Evolutionary conservation across 768 basidiomycete species (phyloP), one percentile per base, ranked within the genome.

Genomic region (Lactarius sanguifluus): DNA sequence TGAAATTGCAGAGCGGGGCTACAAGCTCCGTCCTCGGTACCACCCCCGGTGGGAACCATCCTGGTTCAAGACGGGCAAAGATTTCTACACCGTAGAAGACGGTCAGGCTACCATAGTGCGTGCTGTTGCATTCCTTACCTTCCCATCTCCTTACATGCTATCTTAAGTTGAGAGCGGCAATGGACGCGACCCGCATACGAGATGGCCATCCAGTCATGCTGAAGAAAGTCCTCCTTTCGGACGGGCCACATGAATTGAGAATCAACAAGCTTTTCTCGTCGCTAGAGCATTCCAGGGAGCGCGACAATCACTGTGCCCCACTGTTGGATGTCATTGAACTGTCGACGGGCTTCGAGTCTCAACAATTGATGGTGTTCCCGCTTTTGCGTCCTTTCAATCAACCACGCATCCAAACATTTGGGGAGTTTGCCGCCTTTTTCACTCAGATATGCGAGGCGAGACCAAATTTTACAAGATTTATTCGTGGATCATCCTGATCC

Each of bases 361-460:
- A 43, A 16, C n/a, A 50, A 23, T 28, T 75, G 5, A 62, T 81
- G 18, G 79, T 79, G 7, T 75, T 78, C 69, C 79, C 80, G 1
- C 62, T 76, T 12, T 59, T 79, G 18, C 70, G 74, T 1, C 40
- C 18, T 3, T 75, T 64, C 63, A 56, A 75, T 40, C 65, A 75
- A 16, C 79, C 78, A 0, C 70, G 52, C 0, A 77, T 80, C 40
- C 65, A 73, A 34, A 79, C 77, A 0, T 58, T 79, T 8, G 78
- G 79, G 0, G 80, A 81, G 69, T 74, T 71, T 2, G 57, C 80
- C 0, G 75, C 74, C 7, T 79, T 74, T 52, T 69, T 77, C 30
- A 56, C 69, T 0, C 78, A 80, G 57, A 38, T 79, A 2, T 72
- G 81, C 30, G 76, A 80, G 72, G 80, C 76, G 30, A 4, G 58